Percentiles rank a stretch among this genome's conserved stretches.
Evolutionary conservation across 2,329 filamentous ascomycete genomes (phyloP).

Genomic region (Epichloe sibirici): DNA sequence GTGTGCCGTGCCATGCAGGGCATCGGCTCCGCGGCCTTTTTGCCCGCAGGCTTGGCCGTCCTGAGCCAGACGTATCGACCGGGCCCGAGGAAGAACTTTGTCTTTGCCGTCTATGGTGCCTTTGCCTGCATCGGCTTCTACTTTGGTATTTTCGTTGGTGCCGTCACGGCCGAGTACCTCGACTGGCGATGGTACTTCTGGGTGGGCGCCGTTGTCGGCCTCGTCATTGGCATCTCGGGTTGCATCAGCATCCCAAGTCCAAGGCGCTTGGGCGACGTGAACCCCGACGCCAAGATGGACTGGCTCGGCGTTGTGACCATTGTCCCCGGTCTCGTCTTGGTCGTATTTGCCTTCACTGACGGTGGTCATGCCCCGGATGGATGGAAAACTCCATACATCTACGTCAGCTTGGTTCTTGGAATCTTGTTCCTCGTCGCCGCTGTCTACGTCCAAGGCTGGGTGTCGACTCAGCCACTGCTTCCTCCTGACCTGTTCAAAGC

Average conservation of each 20-base stretch:
- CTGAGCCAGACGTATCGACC: constrained; percentile 58
- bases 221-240: constrained; percentile 34
- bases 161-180: constrained; percentile 46
- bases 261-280: constrained; percentile 15
- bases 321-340: constrained; percentile 51
- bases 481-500: constrained; percentile 58
- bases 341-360: constrained; percentile 66
- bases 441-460: constrained; percentile 61
- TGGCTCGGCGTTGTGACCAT: constrained; percentile 51
- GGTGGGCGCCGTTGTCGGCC: constrained; percentile 37
- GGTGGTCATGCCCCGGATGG: constrained; percentile 54
- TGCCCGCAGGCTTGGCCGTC: constrained; percentile 58
- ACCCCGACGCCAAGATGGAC: constrained; percentile 43
- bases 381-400: constrained; percentile 65
- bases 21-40: constrained; percentile 57
- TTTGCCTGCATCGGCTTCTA: constrained; percentile 49
- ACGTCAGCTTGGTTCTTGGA: constrained; percentile 51
- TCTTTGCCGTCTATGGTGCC: constrained; percentile 48
- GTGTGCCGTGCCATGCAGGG: constrained; percentile 64
- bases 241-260: constrained; percentile 24
- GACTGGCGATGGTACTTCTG: constrained; percentile 62
- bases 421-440: constrained; percentile 45
- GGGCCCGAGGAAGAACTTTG: constrained; percentile 58
- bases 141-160: constrained; percentile 55
- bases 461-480: constrained; percentile 54